Conservation (phyloP, 2,329 filamentous ascomycete genomes). For the Cercospora sojina region DNA sequence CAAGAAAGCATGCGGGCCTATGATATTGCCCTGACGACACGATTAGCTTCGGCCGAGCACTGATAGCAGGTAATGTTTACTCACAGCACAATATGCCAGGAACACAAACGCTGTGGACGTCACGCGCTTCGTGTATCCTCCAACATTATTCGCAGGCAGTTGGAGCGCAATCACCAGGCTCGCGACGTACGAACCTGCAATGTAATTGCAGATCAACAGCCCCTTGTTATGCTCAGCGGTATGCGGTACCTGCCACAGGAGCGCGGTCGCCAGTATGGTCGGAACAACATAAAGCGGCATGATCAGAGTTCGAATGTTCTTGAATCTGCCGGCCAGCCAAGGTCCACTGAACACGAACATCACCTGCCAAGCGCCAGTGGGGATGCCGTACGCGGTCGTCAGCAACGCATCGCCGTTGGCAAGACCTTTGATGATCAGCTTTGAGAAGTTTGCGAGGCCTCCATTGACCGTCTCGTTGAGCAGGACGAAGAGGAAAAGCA, state of each 20-base stretch:
- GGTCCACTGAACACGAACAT: constrained; percentile 56
- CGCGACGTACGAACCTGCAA: constrained; percentile 51
- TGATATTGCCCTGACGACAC: constrained; percentile 45
- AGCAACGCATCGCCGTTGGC: constrained; percentile 43
- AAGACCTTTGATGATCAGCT: constrained; percentile 55
- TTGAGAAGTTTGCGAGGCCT: constrained; percentile 56
- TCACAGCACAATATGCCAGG: constrained; percentile 41
- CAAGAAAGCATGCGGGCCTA: constrained; percentile 51
- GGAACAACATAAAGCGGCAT: constrained; percentile 56
- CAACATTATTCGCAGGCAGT: constrained; percentile 52
- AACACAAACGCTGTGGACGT: constrained; percentile 51
- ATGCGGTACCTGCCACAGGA: constrained; percentile 53
- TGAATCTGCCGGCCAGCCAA: constrained; percentile 53
- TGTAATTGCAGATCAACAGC: constrained; percentile 55
- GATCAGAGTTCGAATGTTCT: constrained; percentile 52
- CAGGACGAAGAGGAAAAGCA: constrained; percentile 42
- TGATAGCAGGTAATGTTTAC: constrained; percentile 41
- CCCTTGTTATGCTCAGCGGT: constrained; percentile 44
- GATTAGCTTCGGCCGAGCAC: constrained; percentile 34
- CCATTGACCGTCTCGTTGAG: constrained; percentile 57
- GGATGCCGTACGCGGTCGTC: constrained; percentile 56
- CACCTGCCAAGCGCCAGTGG: constrained; percentile 55
- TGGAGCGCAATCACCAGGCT: constrained; percentile 56
- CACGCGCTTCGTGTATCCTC: constrained; percentile 51
- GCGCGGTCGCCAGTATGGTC: constrained; percentile 50